A percentile compares a stretch with the other conserved stretches of the same genome.
Evolutionary conservation across 805 yeast species (phyloP).

Genomic region (Starmerella apis): DNA sequence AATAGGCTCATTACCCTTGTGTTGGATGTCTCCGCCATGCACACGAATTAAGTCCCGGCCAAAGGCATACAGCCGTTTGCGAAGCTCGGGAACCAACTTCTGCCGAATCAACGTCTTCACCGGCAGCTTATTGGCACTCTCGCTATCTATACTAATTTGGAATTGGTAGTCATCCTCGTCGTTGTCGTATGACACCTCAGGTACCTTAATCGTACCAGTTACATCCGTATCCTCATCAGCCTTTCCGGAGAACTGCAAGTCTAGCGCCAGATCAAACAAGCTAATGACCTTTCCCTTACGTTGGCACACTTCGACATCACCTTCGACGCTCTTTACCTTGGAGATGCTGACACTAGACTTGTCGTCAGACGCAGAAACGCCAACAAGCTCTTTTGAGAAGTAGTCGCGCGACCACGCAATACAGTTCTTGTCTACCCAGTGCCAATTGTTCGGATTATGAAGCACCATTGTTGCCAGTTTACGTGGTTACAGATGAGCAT

Average conservation of each 20-base stretch:
- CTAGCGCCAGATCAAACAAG: conserved; percentile 68
- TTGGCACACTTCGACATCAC: conserved; percentile 95
- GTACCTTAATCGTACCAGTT: conserved; percentile 68
- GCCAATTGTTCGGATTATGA: conserved; percentile 97
- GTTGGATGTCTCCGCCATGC: conserved; percentile 82
- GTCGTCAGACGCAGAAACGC: conserved; percentile 35
- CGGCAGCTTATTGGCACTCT: conserved; percentile 36
- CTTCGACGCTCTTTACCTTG: conserved; percentile 56
- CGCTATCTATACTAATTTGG: conserved; percentile 53
- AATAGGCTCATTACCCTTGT: conserved; percentile 37
- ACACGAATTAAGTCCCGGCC: conserved; percentile 64
- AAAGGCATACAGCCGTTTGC: conserved; percentile 50
- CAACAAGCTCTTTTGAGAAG: conserved; percentile 51
- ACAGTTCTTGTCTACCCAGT: conserved; percentile 98
- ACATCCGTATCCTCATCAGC: conserved; percentile 35
- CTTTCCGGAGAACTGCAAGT: conserved; percentile 46
- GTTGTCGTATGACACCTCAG: conserved; percentile 90
- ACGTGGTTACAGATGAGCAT: conserved; percentile 8
- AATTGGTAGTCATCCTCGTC: conserved; percentile 79
- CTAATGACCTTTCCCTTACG: conserved; percentile 94
- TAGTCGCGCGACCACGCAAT: conserved; percentile 79
- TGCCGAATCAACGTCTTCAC: conserved; percentile 46
- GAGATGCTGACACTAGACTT: conserved; percentile 33
- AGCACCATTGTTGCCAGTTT: conserved; percentile 59
- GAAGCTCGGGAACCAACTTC: conserved; percentile 57